A percentile compares a stretch with the other conserved stretches of the same genome.
Conservation (phyloP, 2,329 filamentous ascomycete genomes). For the Colletotrichum sp. region DNA sequence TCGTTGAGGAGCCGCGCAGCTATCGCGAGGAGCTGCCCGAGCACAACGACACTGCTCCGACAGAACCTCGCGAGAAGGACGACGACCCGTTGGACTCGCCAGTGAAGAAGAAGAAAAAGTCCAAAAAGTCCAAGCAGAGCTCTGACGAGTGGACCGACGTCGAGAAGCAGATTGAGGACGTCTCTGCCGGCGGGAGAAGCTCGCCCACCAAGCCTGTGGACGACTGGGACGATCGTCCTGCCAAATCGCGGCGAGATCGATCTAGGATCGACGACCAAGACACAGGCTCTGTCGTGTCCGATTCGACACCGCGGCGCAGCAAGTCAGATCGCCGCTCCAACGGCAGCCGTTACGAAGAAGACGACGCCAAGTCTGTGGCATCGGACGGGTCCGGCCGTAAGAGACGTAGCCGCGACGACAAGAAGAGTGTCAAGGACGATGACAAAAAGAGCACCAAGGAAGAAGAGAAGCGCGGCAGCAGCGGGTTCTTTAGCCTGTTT, state of each 20-base stretch:
- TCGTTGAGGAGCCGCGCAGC: neutral
- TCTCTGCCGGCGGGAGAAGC: neutral
- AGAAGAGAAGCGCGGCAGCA: conserved; percentile 42
- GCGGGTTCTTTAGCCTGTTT: conserved; percentile 55
- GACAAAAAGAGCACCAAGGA: conserved; percentile 42
- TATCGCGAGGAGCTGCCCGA: neutral
- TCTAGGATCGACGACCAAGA: conserved; percentile 46
- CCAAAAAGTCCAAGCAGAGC: conserved; percentile 27
- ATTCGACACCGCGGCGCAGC: conserved; percentile 36
- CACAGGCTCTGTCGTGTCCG: conserved; percentile 54
- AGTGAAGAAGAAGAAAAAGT: conserved; percentile 36
- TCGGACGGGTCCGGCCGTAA: conserved; percentile 29
- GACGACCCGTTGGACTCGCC: conserved; percentile 32
- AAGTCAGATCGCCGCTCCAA: conserved; percentile 40
- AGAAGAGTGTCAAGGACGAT: conserved; percentile 40
- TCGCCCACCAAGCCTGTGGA: neutral
- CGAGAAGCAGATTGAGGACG: conserved; percentile 2
- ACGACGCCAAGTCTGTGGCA: conserved; percentile 52
- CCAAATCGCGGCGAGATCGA: conserved; percentile 24
- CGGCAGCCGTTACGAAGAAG: conserved; percentile 46
- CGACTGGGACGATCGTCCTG: conserved; percentile 13
- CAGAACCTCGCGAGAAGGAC: conserved; percentile 19
- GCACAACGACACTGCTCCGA: conserved; percentile 14
- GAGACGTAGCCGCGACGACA: conserved; percentile 35
- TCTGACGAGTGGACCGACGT: conserved; percentile 24